Base-by-base conservation (phyloP, 805 yeast species). In the Starmerella gropengiesseri region DNA sequence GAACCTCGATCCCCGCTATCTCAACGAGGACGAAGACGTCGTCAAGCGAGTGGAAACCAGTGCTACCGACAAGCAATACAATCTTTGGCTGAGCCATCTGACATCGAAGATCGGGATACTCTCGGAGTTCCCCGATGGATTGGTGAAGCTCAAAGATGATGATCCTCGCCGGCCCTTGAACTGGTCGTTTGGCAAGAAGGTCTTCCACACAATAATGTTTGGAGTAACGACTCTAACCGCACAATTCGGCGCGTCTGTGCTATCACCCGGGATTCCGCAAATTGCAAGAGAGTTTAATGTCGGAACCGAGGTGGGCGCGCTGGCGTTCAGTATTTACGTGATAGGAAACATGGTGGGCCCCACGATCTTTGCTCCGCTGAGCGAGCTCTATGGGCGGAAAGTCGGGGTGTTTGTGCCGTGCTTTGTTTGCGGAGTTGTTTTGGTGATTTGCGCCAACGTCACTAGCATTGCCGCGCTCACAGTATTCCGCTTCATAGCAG, bases 261-360 rank as follows among this genome's bases (percentile, higher is more conserved):
- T 70, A 51, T 67, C 78, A 0, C 78, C 81, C 1, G 74, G 76
- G 25, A 60, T 69, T 32, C 61, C 55, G 18, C 58, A 61, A 20
- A 57, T 77, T 23, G 66, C 73, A 44, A 63, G 48, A 33, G 63
- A 70, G 36, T 86, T 63, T 60, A 72, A 71, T 44, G 77, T 86
- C 37, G 78, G 81, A 30, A 47, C 55, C 4, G 81, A 75, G 12
- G 86, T 78, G 13, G 80, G 80, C 13, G 71, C 82, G 17, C 68
- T 89, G 38, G 81, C 86, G 44, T 71, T 85, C 13, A 75, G 95
- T 0, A 66, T 86, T 14, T 87, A 74, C 55, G 94, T 89, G 12
- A 60, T 86, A 33, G 97, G 96, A 12, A 86, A 85, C 61, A 95
- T 95, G 1, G 71, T 85, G 1, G 95, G 96, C 20, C 96, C 97